Base-by-base conservation (phyloP, 169 alveolate species). In the Neospora caninum region DNA sequence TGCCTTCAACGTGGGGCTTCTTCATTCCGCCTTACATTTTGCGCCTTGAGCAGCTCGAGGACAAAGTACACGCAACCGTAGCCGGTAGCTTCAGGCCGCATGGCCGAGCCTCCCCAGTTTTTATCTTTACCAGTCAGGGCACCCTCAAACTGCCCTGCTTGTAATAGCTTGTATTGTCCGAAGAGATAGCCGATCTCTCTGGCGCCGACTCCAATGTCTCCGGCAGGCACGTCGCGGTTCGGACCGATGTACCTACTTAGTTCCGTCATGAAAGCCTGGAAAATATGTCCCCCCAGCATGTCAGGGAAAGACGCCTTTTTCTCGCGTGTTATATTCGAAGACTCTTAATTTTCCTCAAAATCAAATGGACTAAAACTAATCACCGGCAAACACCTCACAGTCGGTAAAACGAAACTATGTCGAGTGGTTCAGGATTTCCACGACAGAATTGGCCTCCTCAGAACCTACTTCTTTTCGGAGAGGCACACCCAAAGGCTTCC, bases 21-120 rank as follows among this genome's bases (percentile, higher is more conserved):
- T 20, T 9, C 29, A 64, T 27, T 64, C 36, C 0, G 78, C 29
- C 78, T 64, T n/a, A 64, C 78, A 88, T 80, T 89, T 91, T 91
- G 88, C 94, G 96, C 64, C 86, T 31, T 70, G 22, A 93, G 91
- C 41, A 93, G 73, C 53, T 93, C 83, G n/a, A 58, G 78, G n/a
- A 97, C 98, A 78, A 97, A 97, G 93, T 97, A 97, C 43, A 97
- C 98, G 80, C 96, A 94, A 7, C 99, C 99, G 80, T 96, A 97
- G 49, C 99, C 99, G 0, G 99, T 97, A 0, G 99, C 99, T 96
- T 97, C 98, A 0, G 97, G 97, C 91, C 99, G 96, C 64, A 97
- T 95, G 41, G 93, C 91, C 27, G 98, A 97, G 10, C 99, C 99
- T 34, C 98, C 98, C 98, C 98, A 97, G 95, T 95, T 93, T 25